A percentile compares a stretch with the other conserved stretches of the same genome.
phyloP scores from a whole-genome alignment of 2,329 filamentous ascomycete species.

The Rutstroemia sp. region DNA sequence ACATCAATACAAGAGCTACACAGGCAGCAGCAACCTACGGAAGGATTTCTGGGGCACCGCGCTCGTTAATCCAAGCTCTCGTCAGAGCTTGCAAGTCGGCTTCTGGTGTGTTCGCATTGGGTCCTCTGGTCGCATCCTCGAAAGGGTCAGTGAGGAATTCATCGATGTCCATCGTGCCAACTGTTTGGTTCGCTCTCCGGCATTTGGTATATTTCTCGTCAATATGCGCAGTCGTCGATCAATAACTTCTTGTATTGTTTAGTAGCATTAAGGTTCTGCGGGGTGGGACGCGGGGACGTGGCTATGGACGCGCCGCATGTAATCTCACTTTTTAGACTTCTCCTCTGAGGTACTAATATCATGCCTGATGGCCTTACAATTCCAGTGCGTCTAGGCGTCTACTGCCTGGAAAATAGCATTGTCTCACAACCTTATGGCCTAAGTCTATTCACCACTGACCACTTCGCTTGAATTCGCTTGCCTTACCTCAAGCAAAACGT shows the following conservation, averaged over 20 bases:
- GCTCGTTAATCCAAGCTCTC: slow-evolving; percentile 87
- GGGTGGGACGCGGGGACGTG: no score
- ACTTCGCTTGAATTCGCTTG: neutral
- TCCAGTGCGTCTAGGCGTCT: no score
- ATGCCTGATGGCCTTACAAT: no score
- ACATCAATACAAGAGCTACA: slow-evolving; percentile 18
- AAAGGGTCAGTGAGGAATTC: slow-evolving; percentile 48
- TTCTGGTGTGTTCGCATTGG: slow-evolving; percentile 60
- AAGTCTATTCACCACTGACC: neutral
- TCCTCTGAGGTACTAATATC: no score
- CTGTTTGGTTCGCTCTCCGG: neutral
- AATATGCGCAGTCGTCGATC: no score
- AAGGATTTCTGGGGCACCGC: slow-evolving; percentile 82
- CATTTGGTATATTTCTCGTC: no score
- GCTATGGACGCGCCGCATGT: no score
- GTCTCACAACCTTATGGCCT: neutral
- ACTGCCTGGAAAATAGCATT: no score
- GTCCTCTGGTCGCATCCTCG: slow-evolving; percentile 6
- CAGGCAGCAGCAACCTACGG: slow-evolving; percentile 41
- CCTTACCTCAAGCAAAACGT: neutral
- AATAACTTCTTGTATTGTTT: no score
- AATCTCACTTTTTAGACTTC: no score
- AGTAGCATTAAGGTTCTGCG: no score
- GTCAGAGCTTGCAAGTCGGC: slow-evolving; percentile 80
- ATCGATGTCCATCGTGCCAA: slow-evolving; percentile 4